Conservation (phyloP, 148 eudicot species). For the Vaccinium myrtillus region DNA sequence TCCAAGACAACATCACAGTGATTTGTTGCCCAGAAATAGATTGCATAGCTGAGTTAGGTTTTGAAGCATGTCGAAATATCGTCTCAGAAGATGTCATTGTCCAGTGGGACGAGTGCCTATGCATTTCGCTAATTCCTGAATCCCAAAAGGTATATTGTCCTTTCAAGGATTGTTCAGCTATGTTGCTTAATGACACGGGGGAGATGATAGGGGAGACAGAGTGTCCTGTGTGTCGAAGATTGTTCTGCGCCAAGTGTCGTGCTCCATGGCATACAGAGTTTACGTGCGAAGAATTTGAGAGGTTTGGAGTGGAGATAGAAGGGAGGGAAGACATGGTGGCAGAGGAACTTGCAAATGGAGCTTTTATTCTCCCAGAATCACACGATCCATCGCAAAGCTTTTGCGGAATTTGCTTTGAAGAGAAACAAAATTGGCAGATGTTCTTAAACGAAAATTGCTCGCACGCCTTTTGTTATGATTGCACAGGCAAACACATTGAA, state of each 20-base stretch:
- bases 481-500: slow-evolving; percentile 32
- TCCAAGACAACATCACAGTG: slow-evolving; percentile 18
- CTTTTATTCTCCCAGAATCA: not conserved
- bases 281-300: slow-evolving; percentile 32
- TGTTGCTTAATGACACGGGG: slow-evolving; percentile 31
- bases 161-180: slow-evolving; percentile 36
- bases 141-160: slow-evolving; percentile 41
- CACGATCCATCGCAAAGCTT: not conserved
- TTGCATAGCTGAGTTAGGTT: slow-evolving; percentile 29
- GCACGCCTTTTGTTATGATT: slow-evolving; percentile 36
- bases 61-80: slow-evolving; percentile 17
- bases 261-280: slow-evolving; percentile 36
- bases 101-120: slow-evolving; percentile 33
- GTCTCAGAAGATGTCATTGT: slow-evolving; percentile 22
- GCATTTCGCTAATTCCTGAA: slow-evolving; percentile 29
- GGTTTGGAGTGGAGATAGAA: slow-evolving; percentile 6
- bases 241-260: slow-evolving; percentile 29
- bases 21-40: slow-evolving; percentile 31
- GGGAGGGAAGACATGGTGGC: slow-evolving; percentile 18
- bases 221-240: slow-evolving; percentile 27
- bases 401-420: slow-evolving; percentile 43
- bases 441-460: slow-evolving; percentile 28
- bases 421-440: slow-evolving; percentile 27
- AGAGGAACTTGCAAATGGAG: slow-evolving; percentile 13
- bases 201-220: not conserved